These are phyloP conservation scores for Apiotrichum sp. DNA, from an alignment of 1,284 basidiomycete genomes.

Conservation along the genomic window DNA sequence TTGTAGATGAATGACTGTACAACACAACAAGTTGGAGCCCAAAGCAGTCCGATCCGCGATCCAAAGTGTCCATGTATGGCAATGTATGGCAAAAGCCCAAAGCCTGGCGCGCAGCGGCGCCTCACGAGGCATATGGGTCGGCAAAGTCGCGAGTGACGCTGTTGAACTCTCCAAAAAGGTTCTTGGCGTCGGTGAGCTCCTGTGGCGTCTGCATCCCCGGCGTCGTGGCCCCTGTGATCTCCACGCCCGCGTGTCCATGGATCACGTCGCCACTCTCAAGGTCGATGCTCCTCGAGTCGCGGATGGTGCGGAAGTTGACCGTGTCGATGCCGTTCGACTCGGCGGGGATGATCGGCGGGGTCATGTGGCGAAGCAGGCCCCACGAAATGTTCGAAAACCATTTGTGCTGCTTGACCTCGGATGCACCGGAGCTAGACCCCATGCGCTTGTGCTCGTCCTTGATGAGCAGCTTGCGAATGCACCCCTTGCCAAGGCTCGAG, in stretches of 20 bases:
- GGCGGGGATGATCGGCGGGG: slow-evolving; percentile 86
- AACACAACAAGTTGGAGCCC: neutral
- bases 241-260: slow-evolving; percentile 36
- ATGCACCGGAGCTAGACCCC: slow-evolving; percentile 87
- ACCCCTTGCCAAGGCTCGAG: slow-evolving; percentile 78
- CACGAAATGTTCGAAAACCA: slow-evolving; percentile 97
- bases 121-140: slow-evolving; percentile 19
- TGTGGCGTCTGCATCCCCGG: slow-evolving; percentile 50
- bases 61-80: too few species aligned
- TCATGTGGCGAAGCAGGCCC: slow-evolving; percentile 87
- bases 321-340: slow-evolving; percentile 77
- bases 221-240: slow-evolving; percentile 46
- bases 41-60: too few species aligned
- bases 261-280: slow-evolving; percentile 53
- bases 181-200: slow-evolving; percentile 50
- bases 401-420: slow-evolving; percentile 97
- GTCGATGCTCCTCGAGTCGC: slow-evolving; percentile 84
- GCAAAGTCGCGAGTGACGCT: slow-evolving; percentile 70
- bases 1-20: neutral
- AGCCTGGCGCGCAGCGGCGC: too few species aligned
- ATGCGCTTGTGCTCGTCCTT: slow-evolving; percentile 87
- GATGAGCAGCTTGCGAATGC: slow-evolving; percentile 80
- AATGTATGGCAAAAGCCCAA: too few species aligned
- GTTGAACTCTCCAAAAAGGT: slow-evolving; percentile 72
- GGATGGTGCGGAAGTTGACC: slow-evolving; percentile 82